phyloP scores from a whole-genome alignment of 2,329 filamentous ascomycete species.

The Aspergillus sergii region DNA sequence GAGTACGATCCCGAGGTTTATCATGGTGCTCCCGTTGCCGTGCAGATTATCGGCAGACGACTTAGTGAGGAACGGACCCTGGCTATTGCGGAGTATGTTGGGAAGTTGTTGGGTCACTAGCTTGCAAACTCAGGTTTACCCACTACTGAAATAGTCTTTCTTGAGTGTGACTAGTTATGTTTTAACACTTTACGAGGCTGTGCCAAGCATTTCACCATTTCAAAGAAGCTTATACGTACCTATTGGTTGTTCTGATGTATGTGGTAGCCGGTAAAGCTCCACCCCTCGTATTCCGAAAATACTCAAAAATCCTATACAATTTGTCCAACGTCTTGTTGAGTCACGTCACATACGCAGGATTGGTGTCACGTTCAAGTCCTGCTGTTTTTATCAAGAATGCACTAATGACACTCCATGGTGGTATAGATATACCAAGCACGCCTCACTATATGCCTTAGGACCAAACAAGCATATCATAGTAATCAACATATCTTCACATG shows the following conservation, averaged over 20 bases:
- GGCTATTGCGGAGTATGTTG: conserved; percentile 37
- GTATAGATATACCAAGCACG: neutral
- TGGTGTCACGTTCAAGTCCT: neutral
- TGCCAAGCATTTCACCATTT: neutral
- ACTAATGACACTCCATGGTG: neutral
- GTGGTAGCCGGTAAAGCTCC: neutral
- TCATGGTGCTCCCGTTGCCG: conserved; percentile 46
- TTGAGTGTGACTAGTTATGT: neutral
- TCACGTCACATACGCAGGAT: neutral
- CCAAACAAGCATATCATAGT: neutral
- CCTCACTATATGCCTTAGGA: accelerated
- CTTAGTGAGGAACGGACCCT: conserved; percentile 50
- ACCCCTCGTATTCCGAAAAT: neutral
- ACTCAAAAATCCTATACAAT: neutral
- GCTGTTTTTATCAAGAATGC: neutral
- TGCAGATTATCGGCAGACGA: conserved; percentile 49
- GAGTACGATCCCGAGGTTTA: conserved; percentile 51
- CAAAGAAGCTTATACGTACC: neutral
- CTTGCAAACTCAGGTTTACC: neutral
- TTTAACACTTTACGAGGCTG: neutral
- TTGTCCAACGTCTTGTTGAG: neutral
- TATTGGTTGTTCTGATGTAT: neutral
- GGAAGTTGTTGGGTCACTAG: neutral
- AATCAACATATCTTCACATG: neutral
- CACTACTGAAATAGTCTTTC: neutral